A percentile compares a stretch with the other conserved stretches of the same genome.
Evolutionary conservation across 2,329 filamentous ascomycete genomes (phyloP).

Genomic region (Sarocladium strictum): DNA sequence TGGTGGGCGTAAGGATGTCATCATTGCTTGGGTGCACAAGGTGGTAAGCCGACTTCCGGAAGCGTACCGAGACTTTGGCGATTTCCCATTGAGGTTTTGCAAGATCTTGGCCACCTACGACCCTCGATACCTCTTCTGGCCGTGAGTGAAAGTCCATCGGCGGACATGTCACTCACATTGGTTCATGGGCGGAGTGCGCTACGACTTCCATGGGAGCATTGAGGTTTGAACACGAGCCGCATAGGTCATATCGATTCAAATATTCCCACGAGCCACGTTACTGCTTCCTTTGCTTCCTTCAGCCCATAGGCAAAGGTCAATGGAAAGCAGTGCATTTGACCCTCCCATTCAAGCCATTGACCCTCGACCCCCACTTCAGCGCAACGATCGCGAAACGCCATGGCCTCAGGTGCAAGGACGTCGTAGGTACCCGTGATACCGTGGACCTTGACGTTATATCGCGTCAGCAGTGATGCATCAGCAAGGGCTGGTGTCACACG

Average conservation of each 20-base stretch:
- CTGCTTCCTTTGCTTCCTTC: slow-evolving; percentile 37
- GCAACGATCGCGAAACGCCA: slow-evolving; percentile 40
- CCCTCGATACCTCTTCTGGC: slow-evolving; percentile 20
- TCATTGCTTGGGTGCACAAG: slow-evolving; percentile 19
- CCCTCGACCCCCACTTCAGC: slow-evolving; percentile 37
- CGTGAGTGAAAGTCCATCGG: slow-evolving; percentile 12
- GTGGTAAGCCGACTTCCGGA: slow-evolving; percentile 16
- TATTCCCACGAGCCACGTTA: slow-evolving; percentile 27
- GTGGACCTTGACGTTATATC: slow-evolving; percentile 37
- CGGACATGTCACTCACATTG: background rate
- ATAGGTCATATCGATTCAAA: background rate
- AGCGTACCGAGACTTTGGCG: slow-evolving; percentile 13
- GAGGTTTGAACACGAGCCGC: no score
- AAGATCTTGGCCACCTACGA: slow-evolving; percentile 16
- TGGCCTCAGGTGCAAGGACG: slow-evolving; percentile 45
- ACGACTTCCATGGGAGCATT: no score
- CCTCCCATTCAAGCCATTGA: slow-evolving; percentile 52
- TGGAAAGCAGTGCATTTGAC: slow-evolving; percentile 56
- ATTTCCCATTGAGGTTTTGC: slow-evolving; percentile 19
- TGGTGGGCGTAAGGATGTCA: slow-evolving; percentile 18
- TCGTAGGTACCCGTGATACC: slow-evolving; percentile 47
- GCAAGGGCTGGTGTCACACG: slow-evolving; percentile 42
- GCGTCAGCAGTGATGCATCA: slow-evolving; percentile 26
- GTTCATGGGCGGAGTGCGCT: no score
- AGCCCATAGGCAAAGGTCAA: slow-evolving; percentile 42